Evolutionary conservation across 306 rosid genomes (phyloP).

Genomic region (Trifolium subterraneum): DNA sequence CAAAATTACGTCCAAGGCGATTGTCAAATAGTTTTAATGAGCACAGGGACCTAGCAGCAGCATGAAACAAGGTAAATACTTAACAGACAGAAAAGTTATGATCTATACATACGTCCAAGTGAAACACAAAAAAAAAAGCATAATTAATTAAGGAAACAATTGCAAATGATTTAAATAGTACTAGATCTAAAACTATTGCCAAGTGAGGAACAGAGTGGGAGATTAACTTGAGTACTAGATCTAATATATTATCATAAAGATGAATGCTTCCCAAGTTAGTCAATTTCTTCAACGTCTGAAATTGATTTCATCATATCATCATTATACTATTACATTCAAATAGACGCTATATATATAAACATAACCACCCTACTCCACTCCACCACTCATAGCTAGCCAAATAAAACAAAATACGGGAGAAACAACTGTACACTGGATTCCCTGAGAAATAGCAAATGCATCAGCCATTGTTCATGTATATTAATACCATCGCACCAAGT

Average conservation of each 20-base stretch:
- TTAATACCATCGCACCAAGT: constrained; percentile 32
- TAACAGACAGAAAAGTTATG: constrained; percentile 29
- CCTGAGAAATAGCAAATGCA: constrained; percentile 36
- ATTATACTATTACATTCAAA: constrained; percentile 20
- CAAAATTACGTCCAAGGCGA: constrained; percentile 64
- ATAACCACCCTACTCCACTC: constrained; percentile 3
- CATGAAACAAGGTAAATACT: constrained; percentile 33
- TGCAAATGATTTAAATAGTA: constrained; percentile 23
- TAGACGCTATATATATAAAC: constrained; percentile 2
- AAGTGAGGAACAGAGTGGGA: constrained; percentile 26
- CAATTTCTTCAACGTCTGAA: constrained; percentile 36
- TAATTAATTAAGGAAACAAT: constrained; percentile 21
- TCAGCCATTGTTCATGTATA: constrained; percentile 26
- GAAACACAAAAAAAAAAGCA: constrained; percentile 16
- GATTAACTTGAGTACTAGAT: constrained; percentile 18
- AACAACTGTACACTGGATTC: constrained; percentile 16
- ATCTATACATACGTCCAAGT: constrained; percentile 17
- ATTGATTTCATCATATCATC: constrained; percentile 19
- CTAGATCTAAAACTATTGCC: not conserved
- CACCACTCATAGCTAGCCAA: constrained; percentile 25
- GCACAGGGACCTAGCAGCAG: constrained; percentile 63
- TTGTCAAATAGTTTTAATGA: constrained; percentile 68
- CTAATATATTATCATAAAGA: constrained; percentile 33
- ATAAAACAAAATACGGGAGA: constrained; percentile 7
- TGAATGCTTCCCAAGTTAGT: constrained; percentile 24